Evolutionary conservation across 768 basidiomycete species (phyloP), one percentile per base, ranked within the genome.

Genomic region (Lyophyllum shimeji): DNA sequence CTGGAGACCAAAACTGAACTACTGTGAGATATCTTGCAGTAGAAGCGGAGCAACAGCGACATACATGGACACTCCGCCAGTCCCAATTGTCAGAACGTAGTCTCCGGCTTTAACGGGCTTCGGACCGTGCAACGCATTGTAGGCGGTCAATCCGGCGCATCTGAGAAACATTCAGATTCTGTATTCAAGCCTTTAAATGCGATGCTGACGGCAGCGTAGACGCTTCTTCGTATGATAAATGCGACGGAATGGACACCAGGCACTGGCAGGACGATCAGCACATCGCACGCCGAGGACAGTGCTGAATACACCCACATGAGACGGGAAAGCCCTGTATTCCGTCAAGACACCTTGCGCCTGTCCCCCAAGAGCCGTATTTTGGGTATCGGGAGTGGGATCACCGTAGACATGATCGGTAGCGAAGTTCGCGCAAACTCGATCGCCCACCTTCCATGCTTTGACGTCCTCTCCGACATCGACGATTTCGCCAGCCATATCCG

Each of bases 81-180:
- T 83, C 27, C 83, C 82, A 20, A 79, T 74, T 27, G 83, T 71
- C 37, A 84, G 76, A 24, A 86, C 81, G 20, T 73, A 75, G 57
- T 86, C 83, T 15, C 86, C 86, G 12, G 79, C 81, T 63, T 83
- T 80, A 57, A 86, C 57, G n/a, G 81, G 76, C 6, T 68, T 66
- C 0, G 74, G 72, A 2, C 84, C 82, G 58, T 74, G 61, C 47
- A 88, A 67, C 4, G 80, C 79, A 57, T 82, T 85, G 71, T 86
- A 89, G 0, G 87, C 84, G 0, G 85, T 89, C 52, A 88, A 60
- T 3, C 78, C 85, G 5, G 84, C 84, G 56, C 81, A 84, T 29
- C 80, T 83, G 40, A 12, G 40, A 15, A 33, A 13, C 29, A 8
- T 45, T 60, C n/a, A n/a, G n/a, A n/a, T n/a, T n/a, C n/a, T n/a